Percentiles rank a stretch among this genome's conserved stretches.
Evolutionary conservation across 495 filamentous ascomycete species (phyloP).

Genomic region (Neurospora sublineolata): DNA sequence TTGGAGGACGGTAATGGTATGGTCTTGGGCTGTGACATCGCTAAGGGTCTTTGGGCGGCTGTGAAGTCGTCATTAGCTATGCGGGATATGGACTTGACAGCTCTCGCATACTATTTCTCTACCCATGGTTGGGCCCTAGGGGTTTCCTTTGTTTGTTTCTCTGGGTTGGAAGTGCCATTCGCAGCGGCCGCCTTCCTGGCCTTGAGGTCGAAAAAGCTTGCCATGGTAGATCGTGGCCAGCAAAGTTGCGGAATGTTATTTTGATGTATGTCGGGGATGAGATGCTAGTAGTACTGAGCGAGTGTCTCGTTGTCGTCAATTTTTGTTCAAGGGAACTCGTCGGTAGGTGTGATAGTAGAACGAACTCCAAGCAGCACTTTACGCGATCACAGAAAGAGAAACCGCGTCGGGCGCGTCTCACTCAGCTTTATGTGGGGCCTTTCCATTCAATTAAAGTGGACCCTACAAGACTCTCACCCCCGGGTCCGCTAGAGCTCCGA

Average conservation of each 20-base stretch:
- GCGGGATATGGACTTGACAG: not conserved
- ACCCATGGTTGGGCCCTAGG: constrained; percentile 83
- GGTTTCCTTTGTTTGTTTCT: constrained; percentile 48
- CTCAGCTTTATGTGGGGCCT: not conserved
- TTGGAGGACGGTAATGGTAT: constrained; percentile 85
- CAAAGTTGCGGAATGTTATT: not conserved
- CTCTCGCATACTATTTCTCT: constrained; percentile 82
- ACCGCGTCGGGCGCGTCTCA: not conserved
- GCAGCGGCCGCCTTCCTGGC: constrained; percentile 76
- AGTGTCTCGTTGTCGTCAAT: not conserved
- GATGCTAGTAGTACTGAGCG: not conserved
- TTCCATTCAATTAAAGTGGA: not conserved
- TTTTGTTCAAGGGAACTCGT: not conserved
- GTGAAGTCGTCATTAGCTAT: constrained; percentile 10
- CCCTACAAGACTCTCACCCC: not conserved
- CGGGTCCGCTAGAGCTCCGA: not conserved
- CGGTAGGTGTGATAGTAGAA: not conserved
- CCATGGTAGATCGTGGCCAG: constrained; percentile 31
- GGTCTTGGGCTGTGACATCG: constrained; percentile 96
- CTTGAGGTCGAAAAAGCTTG: constrained; percentile 91
- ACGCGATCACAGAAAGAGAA: not conserved
- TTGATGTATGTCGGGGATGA: not conserved
- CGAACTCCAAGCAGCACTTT: not conserved
- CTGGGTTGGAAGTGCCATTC: constrained; percentile 37
- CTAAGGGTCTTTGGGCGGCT: constrained; percentile 87